Base-by-base conservation (phyloP, 2,329 filamentous ascomycete species). In the Phyllosticta capitalensis region DNA sequence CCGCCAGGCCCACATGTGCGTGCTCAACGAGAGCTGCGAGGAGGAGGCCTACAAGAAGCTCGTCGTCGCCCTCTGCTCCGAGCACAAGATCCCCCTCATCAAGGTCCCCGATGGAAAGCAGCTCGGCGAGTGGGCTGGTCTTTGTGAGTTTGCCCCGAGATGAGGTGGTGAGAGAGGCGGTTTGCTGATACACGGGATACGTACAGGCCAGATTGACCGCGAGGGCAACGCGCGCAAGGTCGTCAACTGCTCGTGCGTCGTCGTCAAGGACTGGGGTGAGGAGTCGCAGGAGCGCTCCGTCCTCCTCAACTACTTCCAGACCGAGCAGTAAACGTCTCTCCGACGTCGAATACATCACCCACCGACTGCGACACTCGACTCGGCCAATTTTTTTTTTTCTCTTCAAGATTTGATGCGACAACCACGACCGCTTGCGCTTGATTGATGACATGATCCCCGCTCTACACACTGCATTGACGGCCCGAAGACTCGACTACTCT, bases 1-100 rank as follows among this genome's bases (percentile, higher is more conserved):
- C 75, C 91, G 94, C 75, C 90, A 99, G 83, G 94, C 94, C 63
- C 94, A 99, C 84, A 97, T 99, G 92, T 99, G 94, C 79, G 94
- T 99, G 70, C 87, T 99, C 73, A 99, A 99, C 87, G 94, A 99
- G 87, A 88, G 89, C 69, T 99, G 94, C 84, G 94, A 99, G 84
- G 94, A 99, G 86, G 94, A 99, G 81, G 92, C 94, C 69, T 99
- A 99, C 69, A 99, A 99, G 91, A 99, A 99, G 89, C 87, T 99
- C 68, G 92, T 99, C 72, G 89, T 97, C 70, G 94, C 94, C 65
- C 89, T 99, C 64, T 99, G 94, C 89, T 90, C 88, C 66, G 94
- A 99, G 87, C 94, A 99, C 84, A 96, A 96, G 87, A 99, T 99
- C 74, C 94, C 94, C 68, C 83, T 99, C 73, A 99, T 99, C 86